A percentile compares a stretch with the other conserved stretches of the same genome.
Evolutionary conservation across 2,329 filamentous ascomycete genomes (phyloP).

Genomic region (Cladosporium sphaerospermum): DNA sequence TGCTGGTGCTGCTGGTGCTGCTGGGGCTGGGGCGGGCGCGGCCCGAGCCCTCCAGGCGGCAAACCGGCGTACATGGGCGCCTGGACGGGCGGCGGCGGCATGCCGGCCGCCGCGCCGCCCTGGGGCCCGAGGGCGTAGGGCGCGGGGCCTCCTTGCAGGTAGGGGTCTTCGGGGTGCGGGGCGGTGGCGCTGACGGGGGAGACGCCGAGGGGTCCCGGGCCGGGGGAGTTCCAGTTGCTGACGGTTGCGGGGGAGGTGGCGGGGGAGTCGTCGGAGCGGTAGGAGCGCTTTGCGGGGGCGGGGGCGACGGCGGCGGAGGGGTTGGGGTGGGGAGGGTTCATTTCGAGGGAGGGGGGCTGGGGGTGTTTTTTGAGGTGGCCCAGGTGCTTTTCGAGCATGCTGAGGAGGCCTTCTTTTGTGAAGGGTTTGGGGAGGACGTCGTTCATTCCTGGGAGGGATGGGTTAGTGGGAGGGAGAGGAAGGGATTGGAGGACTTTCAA

Average conservation of each 20-base stretch:
- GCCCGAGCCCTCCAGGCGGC: slow-evolving; percentile 33
- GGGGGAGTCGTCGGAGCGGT: slow-evolving; percentile 59
- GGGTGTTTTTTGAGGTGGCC: slow-evolving; percentile 65
- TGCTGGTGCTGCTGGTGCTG: slow-evolving; percentile 22
- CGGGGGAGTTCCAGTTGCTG: slow-evolving; percentile 60
- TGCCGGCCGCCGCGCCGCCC: no score
- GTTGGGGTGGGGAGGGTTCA: slow-evolving; percentile 44
- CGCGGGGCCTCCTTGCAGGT: slow-evolving; percentile 35
- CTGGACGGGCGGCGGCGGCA: slow-evolving; percentile 6
- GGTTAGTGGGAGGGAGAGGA: neutral
- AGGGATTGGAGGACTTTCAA: neutral
- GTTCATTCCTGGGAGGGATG: slow-evolving; percentile 69
- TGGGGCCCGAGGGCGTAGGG: slow-evolving; percentile 30
- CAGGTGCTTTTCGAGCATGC: slow-evolving; percentile 81
- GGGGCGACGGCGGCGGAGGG: slow-evolving; percentile 29
- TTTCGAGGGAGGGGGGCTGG: slow-evolving; percentile 19
- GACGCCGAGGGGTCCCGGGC: slow-evolving; percentile 45
- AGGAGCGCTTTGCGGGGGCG: slow-evolving; percentile 41
- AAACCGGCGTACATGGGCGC: slow-evolving; percentile 33
- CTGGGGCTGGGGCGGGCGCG: slow-evolving; percentile 18
- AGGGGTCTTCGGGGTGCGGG: slow-evolving; percentile 33
- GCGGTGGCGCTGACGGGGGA: slow-evolving; percentile 46
- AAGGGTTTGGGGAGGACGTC: slow-evolving; percentile 96
- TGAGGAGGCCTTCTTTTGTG: slow-evolving; percentile 73
- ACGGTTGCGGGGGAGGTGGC: slow-evolving; percentile 55